These are phyloP conservation scores for Asterochloris sp. DNA, from an alignment of 139 green algal species.

Conservation along the genomic window DNA sequence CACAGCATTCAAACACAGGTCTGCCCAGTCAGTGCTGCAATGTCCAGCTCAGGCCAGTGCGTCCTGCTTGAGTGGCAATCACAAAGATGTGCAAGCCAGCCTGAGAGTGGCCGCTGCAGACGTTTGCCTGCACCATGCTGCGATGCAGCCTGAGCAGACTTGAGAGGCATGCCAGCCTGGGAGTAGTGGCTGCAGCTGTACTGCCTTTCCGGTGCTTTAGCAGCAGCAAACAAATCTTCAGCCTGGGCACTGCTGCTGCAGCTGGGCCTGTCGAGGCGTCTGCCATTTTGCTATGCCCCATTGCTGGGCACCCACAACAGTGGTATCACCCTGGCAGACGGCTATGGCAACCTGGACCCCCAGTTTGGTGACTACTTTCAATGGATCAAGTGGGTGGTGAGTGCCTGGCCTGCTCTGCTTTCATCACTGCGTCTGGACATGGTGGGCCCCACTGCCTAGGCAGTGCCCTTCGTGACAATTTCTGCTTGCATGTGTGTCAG, in stretches of 20 bases:
- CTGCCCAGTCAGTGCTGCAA: background rate
- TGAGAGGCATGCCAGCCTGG: background rate
- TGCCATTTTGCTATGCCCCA: slow-evolving; percentile 47
- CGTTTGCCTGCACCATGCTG: background rate
- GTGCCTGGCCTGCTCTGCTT: background rate
- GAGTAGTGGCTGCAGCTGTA: background rate
- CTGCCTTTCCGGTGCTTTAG: background rate
- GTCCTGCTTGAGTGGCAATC: too few relatives aligned
- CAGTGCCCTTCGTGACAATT: too few relatives aligned
- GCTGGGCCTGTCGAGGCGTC: slow-evolving; percentile 29
- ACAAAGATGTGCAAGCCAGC: too few relatives aligned
- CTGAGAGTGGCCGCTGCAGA: too few relatives aligned
- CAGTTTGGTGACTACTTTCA: slow-evolving; percentile 54
- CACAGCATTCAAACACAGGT: slow-evolving; percentile 48
- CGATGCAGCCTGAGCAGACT: background rate
- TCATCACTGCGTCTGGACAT: too few relatives aligned
- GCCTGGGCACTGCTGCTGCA: slow-evolving; percentile 25
- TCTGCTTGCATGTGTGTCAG: background rate
- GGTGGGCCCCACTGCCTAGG: too few relatives aligned
- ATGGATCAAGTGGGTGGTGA: slow-evolving; percentile 47
- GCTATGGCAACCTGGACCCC: slow-evolving; percentile 69
- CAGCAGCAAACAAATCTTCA: background rate
- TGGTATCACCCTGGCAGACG: slow-evolving; percentile 69
- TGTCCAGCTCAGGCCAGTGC: background rate
- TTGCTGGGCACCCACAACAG: slow-evolving; percentile 73